phyloP scores from a whole-genome alignment of 73 alveolate genomes.

The Paraurostyla sp. region DNA sequence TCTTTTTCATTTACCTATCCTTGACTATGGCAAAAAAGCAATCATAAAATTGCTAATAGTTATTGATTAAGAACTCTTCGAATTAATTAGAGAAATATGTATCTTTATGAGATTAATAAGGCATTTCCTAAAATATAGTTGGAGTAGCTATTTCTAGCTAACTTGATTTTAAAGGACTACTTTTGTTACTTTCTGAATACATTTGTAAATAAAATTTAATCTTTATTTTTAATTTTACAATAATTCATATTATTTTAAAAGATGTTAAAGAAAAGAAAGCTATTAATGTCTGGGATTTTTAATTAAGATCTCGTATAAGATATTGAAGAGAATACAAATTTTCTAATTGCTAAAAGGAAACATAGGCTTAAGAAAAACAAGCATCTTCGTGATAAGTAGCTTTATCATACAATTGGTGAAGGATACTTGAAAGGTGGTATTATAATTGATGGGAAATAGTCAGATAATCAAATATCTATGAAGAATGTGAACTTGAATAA shows the following conservation, averaged over 20 bases:
- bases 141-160: background rate
- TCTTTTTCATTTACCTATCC: slow-evolving; percentile 29
- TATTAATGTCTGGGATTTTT: background rate
- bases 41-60: slow-evolving; percentile 28
- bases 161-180: background rate
- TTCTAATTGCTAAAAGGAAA: slow-evolving; percentile 24
- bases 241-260: background rate
- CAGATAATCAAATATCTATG: background rate
- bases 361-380: background rate
- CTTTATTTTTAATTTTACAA: background rate
- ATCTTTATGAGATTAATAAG: background rate
- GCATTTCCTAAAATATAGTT: background rate
- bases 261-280: slow-evolving; percentile 5
- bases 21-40: slow-evolving; percentile 29
- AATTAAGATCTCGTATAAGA: slow-evolving; percentile 24
- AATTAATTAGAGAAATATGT: background rate
- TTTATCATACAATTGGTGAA: slow-evolving; percentile 17
- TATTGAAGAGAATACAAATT: slow-evolving; percentile 35
- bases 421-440: slow-evolving; percentile 32
- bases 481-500: background rate
- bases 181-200: background rate
- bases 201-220: slow-evolving; percentile 6
- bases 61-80: background rate
- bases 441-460: background rate
- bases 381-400: background rate